Evolutionary conservation across 2,329 filamentous ascomycete genomes (phyloP), one percentile per base, ranked within the genome.

Genomic region (Neospermospora avenae): DNA sequence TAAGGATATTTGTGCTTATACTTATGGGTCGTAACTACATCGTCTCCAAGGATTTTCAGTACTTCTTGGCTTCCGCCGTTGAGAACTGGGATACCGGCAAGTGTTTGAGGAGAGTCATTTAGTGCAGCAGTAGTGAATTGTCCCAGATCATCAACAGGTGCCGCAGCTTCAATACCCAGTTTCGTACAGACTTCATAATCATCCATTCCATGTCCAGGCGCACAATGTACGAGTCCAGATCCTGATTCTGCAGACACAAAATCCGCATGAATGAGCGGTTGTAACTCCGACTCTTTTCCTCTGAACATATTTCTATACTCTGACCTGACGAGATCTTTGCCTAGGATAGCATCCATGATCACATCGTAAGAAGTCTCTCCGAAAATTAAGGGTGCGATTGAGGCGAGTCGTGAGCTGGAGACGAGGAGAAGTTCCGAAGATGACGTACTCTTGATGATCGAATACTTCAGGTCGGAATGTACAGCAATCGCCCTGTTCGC

Each of bases 1-100:
- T 98, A 96, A 0, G 95, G 95, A 72, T 98, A 98, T 74, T 96
- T 98, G 79, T 99, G 95, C 55, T 81, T 81, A 72, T 93, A 88
- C 59, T 80, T 80, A 67, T 96, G 88, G 3, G 82, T 83, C 41
- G 82, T 81, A 42, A 97, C 77, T 3, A 98, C 82, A 62, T 85
- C 78, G 0, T 81, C 77, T 25, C 80, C 77, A 2, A 97, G 78
- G 54, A 95, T 78, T 1, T 86, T 79, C 35, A 98, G 74, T 0
- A 97, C 87, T 3, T 83, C 82, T 53, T 81, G 76, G 37, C 85
- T 85, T 42, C 92, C 93, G 8, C 85, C 84, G 18, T 83, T 82
- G 34, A 92, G 79, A 8, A 96, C 91, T 0, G 84, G 79, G 46
- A 90, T 83, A 0, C 91, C 91, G 6, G 81, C 78, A n/a, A 99